phyloP scores from a whole-genome alignment of 768 basidiomycete species.

The Suillus discolor region DNA sequence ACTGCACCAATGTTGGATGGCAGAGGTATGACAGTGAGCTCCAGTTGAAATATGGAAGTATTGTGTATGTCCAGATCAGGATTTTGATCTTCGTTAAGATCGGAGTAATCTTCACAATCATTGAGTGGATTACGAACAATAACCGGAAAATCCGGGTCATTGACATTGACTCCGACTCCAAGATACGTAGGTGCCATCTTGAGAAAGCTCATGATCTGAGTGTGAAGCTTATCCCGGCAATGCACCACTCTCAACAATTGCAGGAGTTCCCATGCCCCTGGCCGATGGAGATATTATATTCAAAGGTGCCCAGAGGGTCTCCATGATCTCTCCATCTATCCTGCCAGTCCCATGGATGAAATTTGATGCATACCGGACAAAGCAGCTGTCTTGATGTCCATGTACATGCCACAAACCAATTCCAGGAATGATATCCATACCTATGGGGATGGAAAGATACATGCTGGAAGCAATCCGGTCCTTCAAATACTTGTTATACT shows the following conservation, averaged over 20 bases:
- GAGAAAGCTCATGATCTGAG: background rate
- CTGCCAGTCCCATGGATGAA: conserved; percentile 2
- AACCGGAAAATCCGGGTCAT: background rate
- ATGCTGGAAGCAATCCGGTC: background rate
- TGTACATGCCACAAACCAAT: conserved; percentile 13
- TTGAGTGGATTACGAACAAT: background rate
- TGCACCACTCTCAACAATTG: too few relatives aligned
- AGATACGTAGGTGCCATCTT: background rate
- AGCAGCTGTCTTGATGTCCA: conserved; percentile 10
- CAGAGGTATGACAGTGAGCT: background rate
- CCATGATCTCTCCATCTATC: conserved; percentile 14
- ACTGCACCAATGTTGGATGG: conserved; percentile 1
- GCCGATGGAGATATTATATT: conserved; percentile 6
- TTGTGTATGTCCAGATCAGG: background rate
- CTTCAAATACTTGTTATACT: conserved; percentile 22
- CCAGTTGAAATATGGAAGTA: background rate
- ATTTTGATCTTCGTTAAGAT: background rate
- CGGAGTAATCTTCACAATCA: background rate
- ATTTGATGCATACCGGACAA: conserved; percentile 5
- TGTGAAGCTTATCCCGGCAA: too few relatives aligned
- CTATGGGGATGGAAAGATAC: background rate
- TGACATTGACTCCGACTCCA: background rate
- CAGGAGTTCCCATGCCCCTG: background rate
- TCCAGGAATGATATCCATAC: conserved; percentile 2
- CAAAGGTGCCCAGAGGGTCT: conserved; percentile 8